Base-by-base conservation (phyloP, 2,329 filamentous ascomycete genomes). In the Metarhizium album region DNA sequence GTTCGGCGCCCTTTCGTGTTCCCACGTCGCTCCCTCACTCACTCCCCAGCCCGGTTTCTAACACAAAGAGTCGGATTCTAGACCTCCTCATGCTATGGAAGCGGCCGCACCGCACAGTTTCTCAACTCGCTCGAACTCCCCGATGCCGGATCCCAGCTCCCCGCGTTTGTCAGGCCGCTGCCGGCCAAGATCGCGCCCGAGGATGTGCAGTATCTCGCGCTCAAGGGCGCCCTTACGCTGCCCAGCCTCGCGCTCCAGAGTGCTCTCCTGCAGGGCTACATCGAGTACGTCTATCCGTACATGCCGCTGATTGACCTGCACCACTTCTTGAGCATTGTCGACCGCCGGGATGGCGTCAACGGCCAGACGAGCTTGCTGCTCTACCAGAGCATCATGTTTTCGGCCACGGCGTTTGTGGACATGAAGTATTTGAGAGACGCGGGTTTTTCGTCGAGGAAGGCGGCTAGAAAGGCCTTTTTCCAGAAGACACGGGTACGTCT, bases 351-450 rank as follows among this genome's bases (percentile, higher is more conserved):
- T 64, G 87, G 86, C 14, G 74, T 78, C 45, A 75, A 80, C 58
- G 83, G 84, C 9, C 83, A 82, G 62, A 76, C 90, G 60, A 95
- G 90, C 69, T 72, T 97, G 59, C 79, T 96, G 52, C 72, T 96
- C 2, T 96, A 95, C 67, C 91, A 96, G 64, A 87, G 90, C 11
- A 85, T 95, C 61, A 95, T 96, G 88, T 97, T 96, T 64, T 85
- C 89, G 1, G 90, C 87, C 1, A 87, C 87, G 2, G 89, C 90
- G 0, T 95, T 93, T 64, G 84, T 95, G 52, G 88, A 93, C 59
- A 84, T 89, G 70, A 80, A 84, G 51, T 76, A 83, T 62, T 74
- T 97, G 45, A 80, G 79, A 35, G 80, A 84, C 47, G 88, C 86
- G 22, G 91, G 91, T 2, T 95, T 88, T 62, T 67, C 78, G 7